Evolutionary conservation across 2,329 filamentous ascomycete species (phyloP), one percentile per base, ranked within the genome.

Genomic region (Chrysoporthe austroafricana): DNA sequence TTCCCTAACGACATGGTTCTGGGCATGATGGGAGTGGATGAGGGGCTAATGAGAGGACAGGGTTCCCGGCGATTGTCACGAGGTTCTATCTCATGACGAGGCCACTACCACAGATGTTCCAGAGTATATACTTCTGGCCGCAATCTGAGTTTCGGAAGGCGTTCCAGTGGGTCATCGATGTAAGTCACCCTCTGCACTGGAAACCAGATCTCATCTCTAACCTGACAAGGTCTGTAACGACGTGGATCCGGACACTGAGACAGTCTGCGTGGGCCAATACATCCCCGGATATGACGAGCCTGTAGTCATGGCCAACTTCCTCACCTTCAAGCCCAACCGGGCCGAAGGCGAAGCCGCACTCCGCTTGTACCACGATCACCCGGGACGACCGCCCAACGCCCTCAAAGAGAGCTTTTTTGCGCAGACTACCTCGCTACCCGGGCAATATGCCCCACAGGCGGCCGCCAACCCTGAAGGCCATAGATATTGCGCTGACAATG

Each of bases 31-130:
- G 21, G 42, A 5, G 32, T 44, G 48, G 54, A 5, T 56, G 43
- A 58, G 52, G 39, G 36, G 11, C 32, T 36, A 42, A 50, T 18
- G 42, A 46, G 11, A 21, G 2, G 14, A 18, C 74, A 77, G 82
- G 84, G 26, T 87, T 87, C 66, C 85, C 85, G 1, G 85, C 79
- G 1, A 76, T 87, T 7, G 80, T 86, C 3, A 85, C 83, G 1
- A 77, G 77, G 16, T 87, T 85, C 70, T 78, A 87, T 70, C 77
- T 87, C 4, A 73, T 77, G 26, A 79, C 82, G 5, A 68, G 76
- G 3, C 76, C 78, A 3, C 64, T 74, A 21, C 70, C 72, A 13
- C 69, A 74, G 58, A 74, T 79, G 73, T 77, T 73, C 58, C 76
- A 78, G 58, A 78, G 73, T 11, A 72, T 77, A 2, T 87, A 85